Percentiles rank a stretch among this genome's conserved stretches.
These are phyloP conservation scores for Penicillium verhagenii DNA, from an alignment of 495 filamentous ascomycete genomes.

Conservation along the genomic window DNA sequence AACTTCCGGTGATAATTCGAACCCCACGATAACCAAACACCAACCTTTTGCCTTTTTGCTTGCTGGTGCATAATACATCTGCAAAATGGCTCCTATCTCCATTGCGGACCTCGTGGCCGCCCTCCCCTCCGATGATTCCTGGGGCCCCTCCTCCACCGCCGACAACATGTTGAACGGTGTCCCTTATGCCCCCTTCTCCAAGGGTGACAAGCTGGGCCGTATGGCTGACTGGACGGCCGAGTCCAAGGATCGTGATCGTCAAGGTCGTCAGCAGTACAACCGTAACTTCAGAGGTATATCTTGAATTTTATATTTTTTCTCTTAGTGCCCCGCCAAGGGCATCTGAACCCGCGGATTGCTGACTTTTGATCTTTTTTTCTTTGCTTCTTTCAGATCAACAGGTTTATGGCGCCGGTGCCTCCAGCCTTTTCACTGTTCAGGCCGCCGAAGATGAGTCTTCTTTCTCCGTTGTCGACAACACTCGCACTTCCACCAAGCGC, in stretches of 20 bases:
- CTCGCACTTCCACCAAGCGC: conserved; percentile 77
- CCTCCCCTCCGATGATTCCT: conserved; percentile 65
- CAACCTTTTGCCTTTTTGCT: conserved; percentile 16
- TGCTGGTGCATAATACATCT: conserved; percentile 18
- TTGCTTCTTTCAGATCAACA: conserved; percentile 72
- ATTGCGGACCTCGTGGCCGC: conserved; percentile 59
- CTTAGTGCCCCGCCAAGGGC: conserved; percentile 5
- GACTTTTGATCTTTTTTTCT: conserved; percentile 14
- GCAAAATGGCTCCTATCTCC: conserved; percentile 54
- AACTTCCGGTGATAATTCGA: conserved; percentile 36
- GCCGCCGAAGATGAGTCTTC: conserved; percentile 92
- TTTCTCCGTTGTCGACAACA: conserved; percentile 98
- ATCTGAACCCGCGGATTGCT: neutral
- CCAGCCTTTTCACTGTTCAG: conserved; percentile 83
- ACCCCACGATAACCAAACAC: conserved; percentile 23
- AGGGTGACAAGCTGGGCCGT: conserved; percentile 95
- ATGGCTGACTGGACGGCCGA: conserved; percentile 99
- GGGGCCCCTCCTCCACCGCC: conserved; percentile 78
- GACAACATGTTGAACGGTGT: conserved; percentile 91
- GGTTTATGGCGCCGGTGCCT: conserved; percentile 88
- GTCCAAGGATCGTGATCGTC: conserved; percentile 79
- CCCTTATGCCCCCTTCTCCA: conserved; percentile 95
- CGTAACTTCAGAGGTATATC: conserved; percentile 82
- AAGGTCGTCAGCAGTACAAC: conserved; percentile 83
- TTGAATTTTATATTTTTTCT: conserved; percentile 5